Evolutionary conservation across 2,329 filamentous ascomycete genomes (phyloP).

Genomic region (Teratosphaeria zuluensis): DNA sequence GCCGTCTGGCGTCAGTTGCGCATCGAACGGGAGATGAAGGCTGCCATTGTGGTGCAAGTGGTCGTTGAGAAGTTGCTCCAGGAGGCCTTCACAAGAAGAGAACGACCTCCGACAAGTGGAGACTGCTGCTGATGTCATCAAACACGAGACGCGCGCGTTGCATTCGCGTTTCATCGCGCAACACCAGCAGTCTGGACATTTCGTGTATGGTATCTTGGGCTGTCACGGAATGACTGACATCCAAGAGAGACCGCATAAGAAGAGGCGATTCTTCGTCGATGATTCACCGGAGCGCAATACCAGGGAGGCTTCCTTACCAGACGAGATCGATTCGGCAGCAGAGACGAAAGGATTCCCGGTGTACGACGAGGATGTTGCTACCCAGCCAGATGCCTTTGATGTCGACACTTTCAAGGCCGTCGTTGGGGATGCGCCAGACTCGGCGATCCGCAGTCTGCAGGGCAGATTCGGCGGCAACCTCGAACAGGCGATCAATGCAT

Average conservation of each 20-base stretch:
- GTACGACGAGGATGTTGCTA: conserved; percentile 2
- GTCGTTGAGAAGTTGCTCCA: too few relatives aligned
- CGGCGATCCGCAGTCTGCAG: conserved; percentile 40
- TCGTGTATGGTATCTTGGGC: too few relatives aligned
- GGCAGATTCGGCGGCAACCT: conserved; percentile 43
- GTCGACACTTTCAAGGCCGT: conserved; percentile 46
- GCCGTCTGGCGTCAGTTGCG: too few relatives aligned
- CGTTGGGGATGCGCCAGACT: conserved; percentile 41
- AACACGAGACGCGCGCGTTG: too few relatives aligned
- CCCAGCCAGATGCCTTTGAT: conserved; percentile 38
- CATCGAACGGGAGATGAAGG: too few relatives aligned
- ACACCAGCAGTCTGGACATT: too few relatives aligned
- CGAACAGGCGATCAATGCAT: conserved; percentile 54
- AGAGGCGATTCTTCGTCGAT: conserved; percentile 53
- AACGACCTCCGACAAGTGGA: too few relatives aligned
- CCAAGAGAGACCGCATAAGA: conserved; percentile 49
- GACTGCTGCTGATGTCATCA: too few relatives aligned
- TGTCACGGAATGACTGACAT: conserved; percentile 26
- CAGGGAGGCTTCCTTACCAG: conserved; percentile 23
- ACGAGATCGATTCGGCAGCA: conserved; percentile 18
- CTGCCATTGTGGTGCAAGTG: too few relatives aligned
- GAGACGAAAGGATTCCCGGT: not conserved
- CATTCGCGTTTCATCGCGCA: too few relatives aligned
- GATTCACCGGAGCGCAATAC: conserved; percentile 27
- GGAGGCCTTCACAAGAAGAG: too few relatives aligned